A percentile compares a stretch with the other conserved stretches of the same genome.
These are phyloP conservation scores for Aspergillus candidus DNA, from an alignment of 2,329 filamentous ascomycete species.

Conservation along the genomic window DNA sequence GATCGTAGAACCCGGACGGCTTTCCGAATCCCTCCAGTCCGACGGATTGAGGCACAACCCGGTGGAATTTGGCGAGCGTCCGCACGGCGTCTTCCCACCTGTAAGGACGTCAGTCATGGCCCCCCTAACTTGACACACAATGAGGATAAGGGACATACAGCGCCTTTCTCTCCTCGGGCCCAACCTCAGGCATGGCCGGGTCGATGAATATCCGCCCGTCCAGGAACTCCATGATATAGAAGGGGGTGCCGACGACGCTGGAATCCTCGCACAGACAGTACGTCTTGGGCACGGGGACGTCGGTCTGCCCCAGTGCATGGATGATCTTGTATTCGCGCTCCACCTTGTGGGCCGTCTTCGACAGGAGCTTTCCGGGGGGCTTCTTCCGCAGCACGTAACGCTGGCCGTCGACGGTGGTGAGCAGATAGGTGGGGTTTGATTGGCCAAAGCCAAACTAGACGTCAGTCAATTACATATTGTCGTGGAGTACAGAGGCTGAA, in stretches of 20 bases:
- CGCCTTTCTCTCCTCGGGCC: slow-evolving; percentile 60
- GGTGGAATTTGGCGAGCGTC: slow-evolving; percentile 80
- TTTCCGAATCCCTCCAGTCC: slow-evolving; percentile 70
- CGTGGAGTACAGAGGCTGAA: background rate
- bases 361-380: slow-evolving; percentile 87
- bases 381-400: slow-evolving; percentile 95
- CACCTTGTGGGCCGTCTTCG: slow-evolving; percentile 90
- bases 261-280: slow-evolving; percentile 82
- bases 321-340: slow-evolving; percentile 93
- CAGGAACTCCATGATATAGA: slow-evolving; percentile 96
- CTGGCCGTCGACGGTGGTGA: slow-evolving; percentile 63
- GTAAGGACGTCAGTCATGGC: slow-evolving; percentile 5
- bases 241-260: slow-evolving; percentile 75
- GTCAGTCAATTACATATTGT: background rate
- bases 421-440: slow-evolving; percentile 93
- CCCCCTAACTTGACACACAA: background rate
- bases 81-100: slow-evolving; percentile 78
- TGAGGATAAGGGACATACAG: slow-evolving; percentile 48
- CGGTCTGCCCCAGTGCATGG: slow-evolving; percentile 68
- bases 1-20: slow-evolving; percentile 69
- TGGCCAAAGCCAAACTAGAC: slow-evolving; percentile 89
- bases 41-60: slow-evolving; percentile 60
- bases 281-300: slow-evolving; percentile 78
- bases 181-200: slow-evolving; percentile 68
- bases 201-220: slow-evolving; percentile 92